Evolutionary conservation across 192 early-diverging fungal species (phyloP).

Genomic region (Borealophlyctis nickersoniae): DNA sequence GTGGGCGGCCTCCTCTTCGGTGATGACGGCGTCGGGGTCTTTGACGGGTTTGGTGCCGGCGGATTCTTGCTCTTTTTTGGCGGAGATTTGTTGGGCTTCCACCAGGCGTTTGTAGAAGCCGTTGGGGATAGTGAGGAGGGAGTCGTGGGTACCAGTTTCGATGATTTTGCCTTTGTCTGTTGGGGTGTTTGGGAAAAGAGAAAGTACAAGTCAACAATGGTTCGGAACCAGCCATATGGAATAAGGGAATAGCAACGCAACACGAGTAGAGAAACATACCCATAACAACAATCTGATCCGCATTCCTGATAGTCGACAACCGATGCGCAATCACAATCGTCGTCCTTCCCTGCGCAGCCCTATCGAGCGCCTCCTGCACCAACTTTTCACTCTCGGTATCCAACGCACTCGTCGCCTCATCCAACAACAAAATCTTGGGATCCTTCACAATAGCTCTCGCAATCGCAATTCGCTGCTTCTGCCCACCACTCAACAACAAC

Average conservation of each 20-base stretch:
- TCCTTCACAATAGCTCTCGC: conserved; percentile 87
- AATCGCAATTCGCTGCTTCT: conserved; percentile 96
- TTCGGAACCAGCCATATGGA: no score
- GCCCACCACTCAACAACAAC: conserved; percentile 75
- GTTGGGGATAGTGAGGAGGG: conserved; percentile 55
- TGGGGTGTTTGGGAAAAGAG: no score
- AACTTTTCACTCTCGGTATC: conserved; percentile 56
- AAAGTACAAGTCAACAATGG: no score
- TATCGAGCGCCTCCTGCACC: conserved; percentile 79
- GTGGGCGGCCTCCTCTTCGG: conserved; percentile 31
- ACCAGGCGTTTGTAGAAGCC: conserved; percentile 70
- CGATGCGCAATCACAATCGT: conserved; percentile 88
- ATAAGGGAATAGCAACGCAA: no score
- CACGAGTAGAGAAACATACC: no score
- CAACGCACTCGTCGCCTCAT: conserved; percentile 87
- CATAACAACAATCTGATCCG: conserved; percentile 81
- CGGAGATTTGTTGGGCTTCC: conserved; percentile 61
- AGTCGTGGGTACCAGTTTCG: conserved; percentile 75
- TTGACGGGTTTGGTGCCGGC: neutral
- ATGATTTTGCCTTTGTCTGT: conserved; percentile 46
- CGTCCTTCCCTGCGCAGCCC: conserved; percentile 68
- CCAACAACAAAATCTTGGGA: conserved; percentile 78
- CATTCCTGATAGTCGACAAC: conserved; percentile 76
- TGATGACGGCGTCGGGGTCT: conserved; percentile 26
- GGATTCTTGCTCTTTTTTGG: conserved; percentile 16